Evolutionary conservation across 208 protist species (phyloP), one percentile per base, ranked within the genome.

Genomic region (Phytomonas sp.): DNA sequence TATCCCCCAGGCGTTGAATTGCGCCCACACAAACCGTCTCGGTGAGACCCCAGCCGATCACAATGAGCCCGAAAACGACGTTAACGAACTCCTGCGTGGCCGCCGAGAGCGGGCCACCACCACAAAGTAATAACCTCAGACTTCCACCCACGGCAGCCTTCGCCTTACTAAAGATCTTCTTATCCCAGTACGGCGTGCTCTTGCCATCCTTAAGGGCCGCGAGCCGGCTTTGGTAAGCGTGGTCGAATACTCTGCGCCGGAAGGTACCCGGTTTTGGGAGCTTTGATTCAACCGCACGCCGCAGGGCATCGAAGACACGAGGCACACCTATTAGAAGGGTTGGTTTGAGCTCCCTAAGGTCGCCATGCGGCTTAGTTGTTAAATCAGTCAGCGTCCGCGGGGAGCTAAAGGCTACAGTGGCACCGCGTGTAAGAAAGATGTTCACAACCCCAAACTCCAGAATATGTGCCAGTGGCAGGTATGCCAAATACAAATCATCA

Each of bases 391-490:
- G 68, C 60, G 92, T 94, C 40, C 87, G 84, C 34, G 88, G 89
- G 4, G 29, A 79, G 68, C 84, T 87, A 72, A 94, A 97, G 56
- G 80, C 79, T 61, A 96, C 71, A 4, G 84, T 31, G 31, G 74
- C 77, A 33, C 91, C 94, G n/a, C 83, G 76, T 3, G 66, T 56
- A 4, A 97, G 64, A 43, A 96, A 77, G 40, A 94, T 70, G 51
- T 81, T 89, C 31, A 96, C 70, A 29, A 92, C 85, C 17, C 69
- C 75, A 34, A 96, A 82, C 78, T 97, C 92, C n/a, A 98, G 75
- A 70, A 98, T 96, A 78, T 98, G 95, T n/a, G 93, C 95, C 6
- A 97, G 70, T 11, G 95, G 95, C 8, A 98, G 78, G 70, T 97
- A 98, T 1, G 90, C 80, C 56, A 88, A 81, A 71, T 96, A 95